A percentile compares a stretch with the other conserved stretches of the same genome.
Conservation (phyloP, 2,329 filamentous ascomycete genomes). For the Microdochium trichocladiopsis region DNA sequence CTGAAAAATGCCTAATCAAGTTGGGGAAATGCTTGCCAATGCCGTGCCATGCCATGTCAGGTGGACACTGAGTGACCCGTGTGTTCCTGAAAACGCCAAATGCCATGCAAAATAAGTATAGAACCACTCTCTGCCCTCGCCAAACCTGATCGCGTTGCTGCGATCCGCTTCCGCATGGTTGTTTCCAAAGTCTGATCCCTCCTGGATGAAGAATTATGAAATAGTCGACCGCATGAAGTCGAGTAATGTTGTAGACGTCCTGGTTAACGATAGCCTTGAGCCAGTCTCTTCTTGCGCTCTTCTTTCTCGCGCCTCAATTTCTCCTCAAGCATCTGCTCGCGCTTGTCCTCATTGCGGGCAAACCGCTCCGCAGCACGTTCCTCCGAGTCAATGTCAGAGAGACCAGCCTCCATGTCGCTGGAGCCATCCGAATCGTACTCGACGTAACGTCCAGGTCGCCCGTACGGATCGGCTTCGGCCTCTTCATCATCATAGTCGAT, state of each 20-base stretch:
- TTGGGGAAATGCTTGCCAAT: neutral
- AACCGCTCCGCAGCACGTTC: slow-evolving; percentile 54
- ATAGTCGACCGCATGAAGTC: neutral
- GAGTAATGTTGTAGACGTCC: neutral
- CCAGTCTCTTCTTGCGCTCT: slow-evolving; percentile 8
- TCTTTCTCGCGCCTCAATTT: slow-evolving; percentile 22
- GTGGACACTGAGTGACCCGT: neutral
- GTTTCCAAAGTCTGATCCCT: neutral
- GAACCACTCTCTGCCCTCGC: neutral
- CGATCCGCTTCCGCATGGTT: no score
- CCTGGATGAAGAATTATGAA: neutral
- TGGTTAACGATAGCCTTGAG: neutral
- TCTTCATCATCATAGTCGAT: slow-evolving; percentile 56
- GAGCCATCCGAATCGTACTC: slow-evolving; percentile 58
- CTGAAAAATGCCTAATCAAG: neutral
- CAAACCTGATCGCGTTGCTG: no score
- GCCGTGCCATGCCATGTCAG: neutral
- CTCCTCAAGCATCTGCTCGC: slow-evolving; percentile 36
- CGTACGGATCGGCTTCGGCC: slow-evolving; percentile 26
- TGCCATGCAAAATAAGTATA: neutral
- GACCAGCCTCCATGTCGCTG: slow-evolving; percentile 73
- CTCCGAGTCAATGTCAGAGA: slow-evolving; percentile 67
- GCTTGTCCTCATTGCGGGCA: slow-evolving; percentile 64
- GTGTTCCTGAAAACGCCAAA: neutral
- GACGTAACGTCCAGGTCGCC: slow-evolving; percentile 26